phyloP scores from a whole-genome alignment of 2,329 filamentous ascomycete genomes.

The Dactylella cylindrospora region DNA sequence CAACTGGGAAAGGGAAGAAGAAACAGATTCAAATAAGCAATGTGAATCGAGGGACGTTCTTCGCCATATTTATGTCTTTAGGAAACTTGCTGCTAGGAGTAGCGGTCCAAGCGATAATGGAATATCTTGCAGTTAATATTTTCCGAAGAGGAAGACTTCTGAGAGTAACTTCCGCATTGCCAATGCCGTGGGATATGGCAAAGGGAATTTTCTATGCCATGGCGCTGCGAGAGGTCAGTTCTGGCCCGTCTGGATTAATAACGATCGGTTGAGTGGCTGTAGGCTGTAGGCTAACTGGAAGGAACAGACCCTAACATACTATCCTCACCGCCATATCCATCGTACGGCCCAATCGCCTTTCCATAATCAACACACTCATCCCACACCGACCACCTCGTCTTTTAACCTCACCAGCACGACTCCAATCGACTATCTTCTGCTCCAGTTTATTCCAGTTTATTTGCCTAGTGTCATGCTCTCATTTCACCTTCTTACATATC shows the following conservation, averaged over 20 bases:
- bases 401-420: slow-evolving; percentile 69
- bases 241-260: not conserved
- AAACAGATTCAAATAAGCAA: slow-evolving; percentile 46
- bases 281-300: no score
- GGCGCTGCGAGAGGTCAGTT: slow-evolving; percentile 60
- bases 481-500: slow-evolving; percentile 72
- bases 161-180: slow-evolving; percentile 62
- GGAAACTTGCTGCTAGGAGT: slow-evolving; percentile 61
- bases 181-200: slow-evolving; percentile 64
- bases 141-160: slow-evolving; percentile 60
- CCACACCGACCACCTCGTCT: slow-evolving; percentile 61
- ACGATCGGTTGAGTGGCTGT: no score
- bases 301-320: slow-evolving; percentile 65
- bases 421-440: slow-evolving; percentile 64
- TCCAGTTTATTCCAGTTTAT: slow-evolving; percentile 66
- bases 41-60: slow-evolving; percentile 46
- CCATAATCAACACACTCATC: slow-evolving; percentile 58
- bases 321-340: slow-evolving; percentile 70
- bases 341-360: slow-evolving; percentile 52
- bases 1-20: slow-evolving; percentile 55
- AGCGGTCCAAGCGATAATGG: slow-evolving; percentile 60
- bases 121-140: slow-evolving; percentile 59
- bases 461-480: slow-evolving; percentile 66
- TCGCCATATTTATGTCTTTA: slow-evolving; percentile 59
- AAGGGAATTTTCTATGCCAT: slow-evolving; percentile 60